Conservation (phyloP, 441 rosid genomes). For the Croton setiger region DNA sequence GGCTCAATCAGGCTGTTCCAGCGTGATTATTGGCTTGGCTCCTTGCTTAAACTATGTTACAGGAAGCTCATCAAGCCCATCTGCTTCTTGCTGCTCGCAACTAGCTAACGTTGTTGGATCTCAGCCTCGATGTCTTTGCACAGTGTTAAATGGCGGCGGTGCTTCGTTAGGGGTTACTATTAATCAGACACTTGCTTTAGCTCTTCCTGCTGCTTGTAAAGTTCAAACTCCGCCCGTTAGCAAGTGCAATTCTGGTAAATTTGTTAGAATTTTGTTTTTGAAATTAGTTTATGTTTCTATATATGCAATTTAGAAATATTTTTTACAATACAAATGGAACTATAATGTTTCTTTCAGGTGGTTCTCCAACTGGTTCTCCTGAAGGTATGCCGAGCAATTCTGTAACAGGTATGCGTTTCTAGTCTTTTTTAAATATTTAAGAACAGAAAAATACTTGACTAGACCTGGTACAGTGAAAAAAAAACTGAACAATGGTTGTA, state of each 20-base stretch:
- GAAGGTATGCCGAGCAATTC: conserved; percentile 20
- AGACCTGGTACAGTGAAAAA: too few relatives aligned
- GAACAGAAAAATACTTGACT: too few relatives aligned
- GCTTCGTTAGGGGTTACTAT: conserved; percentile 43
- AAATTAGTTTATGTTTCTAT: neutral
- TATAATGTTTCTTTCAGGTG: conserved; percentile 4
- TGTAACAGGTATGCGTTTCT: neutral
- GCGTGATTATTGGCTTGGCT: conserved; percentile 40
- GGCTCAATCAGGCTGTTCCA: conserved; percentile 53
- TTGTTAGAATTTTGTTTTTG: neutral
- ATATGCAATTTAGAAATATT: neutral
- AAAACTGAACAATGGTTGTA: neutral
- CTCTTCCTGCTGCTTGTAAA: conserved; percentile 50
- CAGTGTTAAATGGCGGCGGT: conserved; percentile 39
- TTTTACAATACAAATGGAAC: conserved; percentile 1
- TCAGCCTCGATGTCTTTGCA: conserved; percentile 48
- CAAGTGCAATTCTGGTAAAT: conserved; percentile 46
- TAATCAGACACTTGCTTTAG: conserved; percentile 51
- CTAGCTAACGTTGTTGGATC: conserved; percentile 43
- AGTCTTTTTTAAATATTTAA: too few relatives aligned
- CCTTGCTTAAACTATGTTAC: conserved; percentile 48
- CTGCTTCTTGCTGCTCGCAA: conserved; percentile 56
- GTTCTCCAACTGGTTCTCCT: conserved; percentile 28
- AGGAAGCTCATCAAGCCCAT: conserved; percentile 51
- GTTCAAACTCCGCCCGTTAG: conserved; percentile 56